Percentiles rank a stretch among this genome's conserved stretches.
Conservation (phyloP, 2,329 filamentous ascomycete genomes). For the Zymoseptoria tritici region DNA sequence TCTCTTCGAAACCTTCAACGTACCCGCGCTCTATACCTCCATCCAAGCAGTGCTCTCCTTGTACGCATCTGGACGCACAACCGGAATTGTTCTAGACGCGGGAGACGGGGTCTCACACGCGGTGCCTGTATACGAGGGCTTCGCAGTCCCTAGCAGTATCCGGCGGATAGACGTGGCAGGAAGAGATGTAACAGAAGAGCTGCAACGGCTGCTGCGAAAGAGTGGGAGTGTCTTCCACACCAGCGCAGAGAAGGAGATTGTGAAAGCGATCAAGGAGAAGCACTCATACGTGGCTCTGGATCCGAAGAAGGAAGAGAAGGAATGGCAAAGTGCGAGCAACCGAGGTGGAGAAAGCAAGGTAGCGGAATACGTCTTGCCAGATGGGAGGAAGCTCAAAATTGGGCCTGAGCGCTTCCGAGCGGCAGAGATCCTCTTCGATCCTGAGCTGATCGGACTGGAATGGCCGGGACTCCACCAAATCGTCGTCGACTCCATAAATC, state of each 20-base stretch:
- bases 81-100: conserved; percentile 88
- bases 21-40: conserved; percentile 90
- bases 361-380: conserved; percentile 81
- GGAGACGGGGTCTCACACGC: conserved; percentile 96
- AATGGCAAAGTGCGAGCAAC: conserved; percentile 67
- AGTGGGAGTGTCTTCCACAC: conserved; percentile 93
- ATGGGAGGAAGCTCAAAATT: conserved; percentile 90
- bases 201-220: conserved; percentile 86
- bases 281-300: conserved; percentile 86
- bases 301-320: conserved; percentile 90
- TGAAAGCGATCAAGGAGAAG: conserved; percentile 92
- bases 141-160: conserved; percentile 93
- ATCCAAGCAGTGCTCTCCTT: conserved; percentile 95
- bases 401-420: conserved; percentile 92
- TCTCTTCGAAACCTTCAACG: conserved; percentile 97
- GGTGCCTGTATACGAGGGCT: conserved; percentile 95
- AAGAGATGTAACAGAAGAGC: conserved; percentile 88
- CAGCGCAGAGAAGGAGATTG: conserved; percentile 98
- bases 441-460: conserved; percentile 91
- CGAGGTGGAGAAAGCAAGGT: conserved; percentile 61
- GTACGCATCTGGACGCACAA: conserved; percentile 92
- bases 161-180: conserved; percentile 93
- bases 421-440: conserved; percentile 94
- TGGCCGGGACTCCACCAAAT: conserved; percentile 97
- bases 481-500: conserved; percentile 88